phyloP scores from a whole-genome alignment of 257 asterid genomes.

The Mitragyna speciosa region DNA sequence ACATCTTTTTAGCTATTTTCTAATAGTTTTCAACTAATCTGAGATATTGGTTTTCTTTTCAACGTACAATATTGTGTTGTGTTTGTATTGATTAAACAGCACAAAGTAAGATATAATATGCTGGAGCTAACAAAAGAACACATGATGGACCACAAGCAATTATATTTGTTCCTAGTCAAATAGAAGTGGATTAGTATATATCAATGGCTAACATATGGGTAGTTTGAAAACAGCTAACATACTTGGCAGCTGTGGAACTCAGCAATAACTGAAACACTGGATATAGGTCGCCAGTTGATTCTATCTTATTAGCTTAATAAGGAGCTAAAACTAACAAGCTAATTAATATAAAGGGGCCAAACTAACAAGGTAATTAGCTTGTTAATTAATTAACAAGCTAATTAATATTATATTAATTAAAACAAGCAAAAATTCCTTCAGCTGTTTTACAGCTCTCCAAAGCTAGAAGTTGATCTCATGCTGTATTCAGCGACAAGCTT shows the following conservation, averaged over 20 bases:
- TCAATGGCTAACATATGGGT: no score
- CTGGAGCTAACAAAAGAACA: neutral
- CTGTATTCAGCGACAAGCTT: conserved; percentile 91
- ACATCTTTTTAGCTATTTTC: no score
- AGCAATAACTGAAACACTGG: conserved; percentile 3
- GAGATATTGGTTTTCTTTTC: no score
- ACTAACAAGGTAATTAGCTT: no score
- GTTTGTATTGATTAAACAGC: neutral
- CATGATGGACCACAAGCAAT: neutral
- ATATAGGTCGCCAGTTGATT: neutral
- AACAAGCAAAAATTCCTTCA: neutral
- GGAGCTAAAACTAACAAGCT: neutral
- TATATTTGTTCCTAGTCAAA: no score
- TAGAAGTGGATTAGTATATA: no score
- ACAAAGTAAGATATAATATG: neutral
- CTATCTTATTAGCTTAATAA: neutral
- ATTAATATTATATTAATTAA: no score
- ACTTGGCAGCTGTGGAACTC: conserved; percentile 1
- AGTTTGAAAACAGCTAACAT: neutral
- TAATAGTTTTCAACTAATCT: no score
- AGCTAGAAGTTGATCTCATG: conserved; percentile 68
- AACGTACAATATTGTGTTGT: no score
- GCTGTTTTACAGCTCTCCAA: conserved; percentile 11
- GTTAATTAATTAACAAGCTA: no score
- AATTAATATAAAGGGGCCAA: no score